Conservation (phyloP, 805 yeast species). For the Candida orba region DNA sequence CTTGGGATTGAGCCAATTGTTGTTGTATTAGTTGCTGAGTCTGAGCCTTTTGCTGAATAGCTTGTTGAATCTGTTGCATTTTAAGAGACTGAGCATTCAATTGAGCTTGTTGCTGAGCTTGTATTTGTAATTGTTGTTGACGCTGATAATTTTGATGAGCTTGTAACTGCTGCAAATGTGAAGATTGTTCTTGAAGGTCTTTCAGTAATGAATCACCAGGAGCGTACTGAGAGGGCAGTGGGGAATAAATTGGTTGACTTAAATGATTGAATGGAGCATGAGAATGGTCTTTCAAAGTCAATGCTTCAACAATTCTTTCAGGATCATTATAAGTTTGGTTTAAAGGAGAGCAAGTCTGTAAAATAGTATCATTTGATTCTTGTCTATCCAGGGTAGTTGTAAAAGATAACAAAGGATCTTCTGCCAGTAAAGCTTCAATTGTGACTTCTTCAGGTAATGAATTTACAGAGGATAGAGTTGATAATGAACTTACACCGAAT, state of each 20-base stretch:
- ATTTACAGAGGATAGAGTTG: neutral
- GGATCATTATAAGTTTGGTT: constrained; percentile 6
- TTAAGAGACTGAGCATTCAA: constrained; percentile 2
- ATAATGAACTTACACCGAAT: constrained; percentile 3
- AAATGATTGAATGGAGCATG: neutral
- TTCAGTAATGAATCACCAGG: neutral
- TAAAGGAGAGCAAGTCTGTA: constrained; percentile 17
- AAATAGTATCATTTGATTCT: constrained; percentile 23
- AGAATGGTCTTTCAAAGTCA: constrained; percentile 7
- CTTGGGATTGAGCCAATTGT: neutral
- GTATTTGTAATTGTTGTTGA: neutral
- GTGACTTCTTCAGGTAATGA: constrained; percentile 12
- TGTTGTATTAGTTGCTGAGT: neutral
- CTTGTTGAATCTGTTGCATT: constrained; percentile 4
- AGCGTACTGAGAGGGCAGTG: neutral
- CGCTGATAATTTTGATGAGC: neutral
- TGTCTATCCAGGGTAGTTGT: constrained; percentile 22
- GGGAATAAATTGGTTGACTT: neutral
- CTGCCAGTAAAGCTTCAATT: constrained; percentile 20
- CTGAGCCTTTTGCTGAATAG: neutral
- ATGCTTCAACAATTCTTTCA: constrained; percentile 4
- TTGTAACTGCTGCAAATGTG: neutral
- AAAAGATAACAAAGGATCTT: constrained; percentile 22
- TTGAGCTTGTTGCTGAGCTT: neutral
- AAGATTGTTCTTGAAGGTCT: neutral